These are phyloP conservation scores for Meyerozyma athensensis DNA, from an alignment of 1,139 yeast genomes.

Conservation along the genomic window DNA sequence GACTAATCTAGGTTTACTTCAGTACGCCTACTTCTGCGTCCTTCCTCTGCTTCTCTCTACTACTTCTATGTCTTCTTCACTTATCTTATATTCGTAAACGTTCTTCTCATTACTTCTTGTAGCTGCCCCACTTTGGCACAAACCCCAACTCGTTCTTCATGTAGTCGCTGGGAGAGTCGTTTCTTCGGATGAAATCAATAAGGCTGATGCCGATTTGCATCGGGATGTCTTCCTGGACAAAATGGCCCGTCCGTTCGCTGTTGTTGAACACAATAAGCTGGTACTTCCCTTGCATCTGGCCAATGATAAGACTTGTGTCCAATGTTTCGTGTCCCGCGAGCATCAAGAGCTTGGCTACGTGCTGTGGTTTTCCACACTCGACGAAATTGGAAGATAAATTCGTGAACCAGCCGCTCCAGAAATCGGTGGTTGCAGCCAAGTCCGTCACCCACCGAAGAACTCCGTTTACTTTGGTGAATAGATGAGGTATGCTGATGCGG, in stretches of 20 bases:
- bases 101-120: conserved; percentile 6
- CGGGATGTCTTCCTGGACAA: conserved; percentile 88
- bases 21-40: background rate
- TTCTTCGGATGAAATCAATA: conserved; percentile 44
- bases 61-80: background rate
- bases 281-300: conserved; percentile 96
- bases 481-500: conserved; percentile 67
- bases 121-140: conserved; percentile 50
- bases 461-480: conserved; percentile 27
- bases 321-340: conserved; percentile 89
- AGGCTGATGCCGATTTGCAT: conserved; percentile 56
- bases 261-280: conserved; percentile 77
- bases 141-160: conserved; percentile 38
- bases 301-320: conserved; percentile 80
- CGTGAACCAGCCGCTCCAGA: conserved; percentile 80
- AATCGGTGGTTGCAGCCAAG: conserved; percentile 53
- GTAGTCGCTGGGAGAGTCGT: conserved; percentile 33
- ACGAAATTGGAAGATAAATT: conserved; percentile 65
- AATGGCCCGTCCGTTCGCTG: conserved; percentile 70
- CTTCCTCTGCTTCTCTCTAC: background rate
- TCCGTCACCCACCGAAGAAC: conserved; percentile 57
- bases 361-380: conserved; percentile 18
- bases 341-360: conserved; percentile 63
- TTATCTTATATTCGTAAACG: conserved; percentile 22
- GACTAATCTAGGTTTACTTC: too few relatives aligned